Base-by-base conservation (phyloP, 306 rosid species). In the Pterocarpus santalinus region DNA sequence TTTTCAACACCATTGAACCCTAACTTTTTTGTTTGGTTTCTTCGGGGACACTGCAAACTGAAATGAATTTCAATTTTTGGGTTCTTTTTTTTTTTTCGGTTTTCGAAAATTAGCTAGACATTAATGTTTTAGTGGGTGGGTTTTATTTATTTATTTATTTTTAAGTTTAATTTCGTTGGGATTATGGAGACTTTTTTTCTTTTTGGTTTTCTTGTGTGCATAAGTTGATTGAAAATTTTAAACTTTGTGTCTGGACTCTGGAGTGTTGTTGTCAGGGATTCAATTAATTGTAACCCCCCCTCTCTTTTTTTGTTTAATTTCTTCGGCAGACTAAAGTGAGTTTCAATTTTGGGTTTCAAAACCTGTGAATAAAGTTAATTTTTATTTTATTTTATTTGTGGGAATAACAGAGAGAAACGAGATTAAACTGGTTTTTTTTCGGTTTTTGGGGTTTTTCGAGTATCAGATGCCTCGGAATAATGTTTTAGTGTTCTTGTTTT, bases 1-100 rank as follows among this genome's bases (percentile, higher is more conserved):
- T 4, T 43, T 12, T 65, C 10, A 46, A 15, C 35, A 49, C 12
- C 8, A 8, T 15, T 36, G n/a, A 82, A 60, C 77, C 75, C 85
- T 68, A 66, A 14, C 8, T 10, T 10, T 13, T 9, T 2, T 4
- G 15, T 47, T 47, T 47, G n/a, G 12, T 47, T 47, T 47, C 53
- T 44, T 44, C 12, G 10, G 51, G 5, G 51, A 44, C 13, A 49
- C 9, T 43, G 47, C 47, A 43, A 43, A 49, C n/a, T 10, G 55
- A 49, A 49, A 13, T 49, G 55, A 12, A 49, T 49, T 49, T 12
- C 10, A 49, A 2, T 9, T 49, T 12, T 2, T 49, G 46, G 46
- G 46, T 7, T 41, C n/a, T n/a, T n/a, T n/a, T n/a, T n/a, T n/a
- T n/a, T n/a, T n/a, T n/a, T n/a, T n/a, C n/a, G n/a, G n/a, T n/a